A percentile compares a stretch with the other conserved stretches of the same genome.
Evolutionary conservation across 768 basidiomycete species (phyloP).

Genomic region (Hypsizygus marmoreus): DNA sequence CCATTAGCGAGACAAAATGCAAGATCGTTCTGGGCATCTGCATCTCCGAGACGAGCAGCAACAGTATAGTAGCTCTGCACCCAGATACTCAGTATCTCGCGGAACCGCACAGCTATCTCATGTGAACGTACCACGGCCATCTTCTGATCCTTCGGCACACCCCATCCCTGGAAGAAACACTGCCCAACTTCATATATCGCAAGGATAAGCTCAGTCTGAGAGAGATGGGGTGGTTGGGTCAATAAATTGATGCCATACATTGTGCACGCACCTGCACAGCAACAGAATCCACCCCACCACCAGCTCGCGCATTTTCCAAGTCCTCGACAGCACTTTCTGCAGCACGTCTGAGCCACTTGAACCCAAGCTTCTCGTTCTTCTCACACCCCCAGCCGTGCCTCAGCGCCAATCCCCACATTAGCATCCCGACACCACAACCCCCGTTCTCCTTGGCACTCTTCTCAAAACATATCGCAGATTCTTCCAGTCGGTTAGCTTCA

Average conservation of each 20-base stretch:
- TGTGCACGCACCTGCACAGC: constrained; percentile 50
- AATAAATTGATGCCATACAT: background rate
- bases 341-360: constrained; percentile 81
- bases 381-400: constrained; percentile 88
- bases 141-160: constrained; percentile 82
- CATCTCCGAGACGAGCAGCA: constrained; percentile 82
- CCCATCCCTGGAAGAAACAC: constrained; percentile 94
- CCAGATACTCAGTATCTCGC: constrained; percentile 1
- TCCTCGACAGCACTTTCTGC: constrained; percentile 81
- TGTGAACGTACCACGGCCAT: constrained; percentile 73
- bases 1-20: constrained; percentile 86
- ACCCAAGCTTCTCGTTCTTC: constrained; percentile 78
- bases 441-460: constrained; percentile 71
- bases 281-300: constrained; percentile 45
- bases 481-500: constrained; percentile 67
- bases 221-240: constrained; percentile 4
- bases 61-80: constrained; percentile 78
- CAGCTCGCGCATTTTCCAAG: constrained; percentile 62
- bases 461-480: constrained; percentile 77
- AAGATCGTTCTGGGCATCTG: constrained; percentile 85
- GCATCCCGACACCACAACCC: constrained; percentile 87
- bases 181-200: constrained; percentile 93
- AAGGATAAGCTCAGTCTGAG: constrained; percentile 76
- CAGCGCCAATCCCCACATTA: constrained; percentile 88
- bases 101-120: background rate